Evolutionary conservation across 805 yeast species (phyloP).

Genomic region (Saccharomycopsis sp.): DNA sequence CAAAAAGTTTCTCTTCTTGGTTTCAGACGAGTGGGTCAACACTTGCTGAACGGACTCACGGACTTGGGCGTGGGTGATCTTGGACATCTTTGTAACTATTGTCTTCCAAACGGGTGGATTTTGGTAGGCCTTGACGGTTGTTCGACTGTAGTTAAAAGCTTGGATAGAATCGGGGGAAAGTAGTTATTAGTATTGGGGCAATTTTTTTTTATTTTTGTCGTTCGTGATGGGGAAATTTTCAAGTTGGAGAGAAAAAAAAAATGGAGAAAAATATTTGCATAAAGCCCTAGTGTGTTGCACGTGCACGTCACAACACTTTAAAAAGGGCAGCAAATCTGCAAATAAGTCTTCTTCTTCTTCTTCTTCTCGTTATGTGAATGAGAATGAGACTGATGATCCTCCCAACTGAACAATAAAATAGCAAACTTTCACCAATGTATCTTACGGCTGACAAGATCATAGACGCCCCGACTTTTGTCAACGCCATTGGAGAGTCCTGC

Average conservation of each 20-base stretch:
- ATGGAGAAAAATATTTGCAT: too few relatives aligned
- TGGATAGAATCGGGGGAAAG: too few relatives aligned
- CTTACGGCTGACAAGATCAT: conserved; percentile 42
- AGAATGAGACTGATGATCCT: too few relatives aligned
- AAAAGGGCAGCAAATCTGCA: too few relatives aligned
- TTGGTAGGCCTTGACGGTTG: conserved; percentile 44
- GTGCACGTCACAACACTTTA: too few relatives aligned
- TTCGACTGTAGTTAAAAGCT: too few relatives aligned
- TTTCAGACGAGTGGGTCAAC: conserved; percentile 80
- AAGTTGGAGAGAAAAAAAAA: too few relatives aligned
- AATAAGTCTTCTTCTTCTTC: too few relatives aligned
- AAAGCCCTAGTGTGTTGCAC: too few relatives aligned
- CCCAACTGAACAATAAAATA: too few relatives aligned
- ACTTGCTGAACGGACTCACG: conserved; percentile 95
- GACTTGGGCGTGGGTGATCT: conserved; percentile 84
- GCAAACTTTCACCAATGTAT: conserved; percentile 34
- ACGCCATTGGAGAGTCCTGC: conserved; percentile 35
- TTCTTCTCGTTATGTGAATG: too few relatives aligned
- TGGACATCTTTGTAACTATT: conserved; percentile 52
- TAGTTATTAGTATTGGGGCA: neutral
- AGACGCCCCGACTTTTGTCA: conserved; percentile 41
- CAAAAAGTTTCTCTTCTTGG: conserved; percentile 99
- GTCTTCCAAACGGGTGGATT: conserved; percentile 83
- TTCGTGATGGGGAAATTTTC: too few relatives aligned
- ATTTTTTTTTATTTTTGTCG: neutral